Conservation (phyloP, 2,329 filamentous ascomycete species). For the Thermomyces lanuginosus region DNA sequence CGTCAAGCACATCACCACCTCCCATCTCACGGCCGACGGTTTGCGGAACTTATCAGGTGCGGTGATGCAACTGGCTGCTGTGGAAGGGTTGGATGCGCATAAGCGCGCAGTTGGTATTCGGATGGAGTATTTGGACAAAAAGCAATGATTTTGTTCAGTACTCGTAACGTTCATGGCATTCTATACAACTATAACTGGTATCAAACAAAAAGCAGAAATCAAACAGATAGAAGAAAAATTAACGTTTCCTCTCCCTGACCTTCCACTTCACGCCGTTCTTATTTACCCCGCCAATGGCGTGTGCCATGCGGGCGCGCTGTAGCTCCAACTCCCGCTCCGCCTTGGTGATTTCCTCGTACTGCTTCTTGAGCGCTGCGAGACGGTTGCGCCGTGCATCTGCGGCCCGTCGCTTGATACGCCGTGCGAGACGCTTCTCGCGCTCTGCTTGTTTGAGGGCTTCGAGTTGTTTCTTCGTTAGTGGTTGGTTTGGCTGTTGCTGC, state of each 20-base stretch:
- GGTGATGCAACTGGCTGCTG: conserved; percentile 87
- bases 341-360: conserved; percentile 37
- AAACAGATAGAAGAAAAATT: conserved; percentile 7
- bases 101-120: conserved; percentile 54
- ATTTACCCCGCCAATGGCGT: conserved; percentile 43
- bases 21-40: conserved; percentile 72
- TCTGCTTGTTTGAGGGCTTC: conserved; percentile 26
- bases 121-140: conserved; percentile 30
- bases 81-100: conserved; percentile 91
- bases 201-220: conserved; percentile 1
- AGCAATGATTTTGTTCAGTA: conserved; percentile 2
- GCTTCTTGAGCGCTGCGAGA: conserved; percentile 36
- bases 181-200: not conserved
- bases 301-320: conserved; percentile 46
- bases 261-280: conserved; percentile 51
- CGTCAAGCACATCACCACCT: conserved; percentile 94
- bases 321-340: conserved; percentile 42
- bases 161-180: not conserved
- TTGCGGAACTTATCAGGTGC: conserved; percentile 70
- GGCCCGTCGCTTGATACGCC: conserved; percentile 33
- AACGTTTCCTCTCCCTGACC: conserved; percentile 44
- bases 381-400: conserved; percentile 34
- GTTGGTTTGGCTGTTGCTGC: conserved; percentile 12
- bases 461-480: conserved; percentile 25
- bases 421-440: conserved; percentile 21